Evolutionary conservation across 495 filamentous ascomycete species (phyloP).

Genomic region (Xylaria acuta): DNA sequence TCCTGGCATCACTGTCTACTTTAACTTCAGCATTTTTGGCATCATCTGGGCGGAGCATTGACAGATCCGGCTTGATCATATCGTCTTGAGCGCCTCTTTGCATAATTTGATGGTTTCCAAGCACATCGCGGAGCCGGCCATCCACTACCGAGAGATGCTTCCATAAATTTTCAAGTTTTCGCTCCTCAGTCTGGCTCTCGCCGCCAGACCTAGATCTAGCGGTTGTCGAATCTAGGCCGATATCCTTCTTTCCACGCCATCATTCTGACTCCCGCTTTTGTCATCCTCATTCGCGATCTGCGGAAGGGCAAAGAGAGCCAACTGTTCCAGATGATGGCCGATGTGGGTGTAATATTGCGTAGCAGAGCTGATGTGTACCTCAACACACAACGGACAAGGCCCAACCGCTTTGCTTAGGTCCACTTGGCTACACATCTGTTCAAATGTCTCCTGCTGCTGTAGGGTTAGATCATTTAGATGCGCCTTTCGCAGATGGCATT

Average conservation of each 20-base stretch:
- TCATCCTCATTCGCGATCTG: background rate
- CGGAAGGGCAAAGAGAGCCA: constrained; percentile 8
- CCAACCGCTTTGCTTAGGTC: background rate
- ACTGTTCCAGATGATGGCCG: constrained; percentile 1
- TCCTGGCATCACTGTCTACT: background rate
- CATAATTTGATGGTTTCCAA: background rate
- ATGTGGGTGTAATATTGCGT: background rate
- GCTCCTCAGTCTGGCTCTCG: background rate
- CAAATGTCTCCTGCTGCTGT: background rate
- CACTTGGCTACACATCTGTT: background rate
- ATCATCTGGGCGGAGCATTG: background rate
- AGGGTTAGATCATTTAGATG: background rate
- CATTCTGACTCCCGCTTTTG: background rate
- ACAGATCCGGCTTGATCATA: background rate
- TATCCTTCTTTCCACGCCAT: background rate
- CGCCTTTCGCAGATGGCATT: background rate
- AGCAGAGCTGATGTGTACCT: background rate
- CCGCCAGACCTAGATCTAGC: background rate
- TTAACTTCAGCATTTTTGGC: background rate
- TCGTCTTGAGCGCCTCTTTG: background rate
- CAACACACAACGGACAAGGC: background rate
- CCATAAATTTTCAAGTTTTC: too few species aligned
- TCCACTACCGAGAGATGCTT: background rate
- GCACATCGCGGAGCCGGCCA: background rate
- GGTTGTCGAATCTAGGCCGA: background rate